Conservation (phyloP, 768 basidiomycete genomes). For the Hygrophoropsis aurantiaca region DNA sequence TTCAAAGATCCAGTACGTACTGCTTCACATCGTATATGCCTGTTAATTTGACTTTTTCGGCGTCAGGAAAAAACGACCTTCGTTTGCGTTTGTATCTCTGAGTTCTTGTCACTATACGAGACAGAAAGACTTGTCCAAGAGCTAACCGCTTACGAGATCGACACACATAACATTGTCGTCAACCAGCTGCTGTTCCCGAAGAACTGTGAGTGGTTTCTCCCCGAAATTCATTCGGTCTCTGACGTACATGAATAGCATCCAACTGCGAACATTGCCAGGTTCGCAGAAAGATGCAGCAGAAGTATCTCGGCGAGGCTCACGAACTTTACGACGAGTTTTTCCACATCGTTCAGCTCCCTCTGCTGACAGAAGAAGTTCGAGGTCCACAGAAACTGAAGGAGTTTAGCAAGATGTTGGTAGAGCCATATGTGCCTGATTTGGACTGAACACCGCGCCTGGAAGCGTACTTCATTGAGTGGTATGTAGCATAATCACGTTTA, state of each 20-base stretch:
- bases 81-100: slow-evolving; percentile 97
- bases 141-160: slow-evolving; percentile 90
- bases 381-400: slow-evolving; percentile 91
- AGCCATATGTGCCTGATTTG: slow-evolving; percentile 63
- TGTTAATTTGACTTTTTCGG: not conserved
- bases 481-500: not conserved
- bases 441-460: not conserved
- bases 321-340: slow-evolving; percentile 98
- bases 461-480: not conserved
- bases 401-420: slow-evolving; percentile 90
- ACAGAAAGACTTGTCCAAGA: slow-evolving; percentile 98
- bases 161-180: slow-evolving; percentile 98
- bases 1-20: slow-evolving; percentile 93
- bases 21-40: not conserved
- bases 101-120: slow-evolving; percentile 97
- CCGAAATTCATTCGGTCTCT: not conserved
- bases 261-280: slow-evolving; percentile 96
- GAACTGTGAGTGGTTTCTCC: slow-evolving; percentile 54
- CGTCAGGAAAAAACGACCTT: slow-evolving; percentile 95
- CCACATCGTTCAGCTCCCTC: slow-evolving; percentile 91
- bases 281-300: slow-evolving; percentile 97
- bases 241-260: slow-evolving; percentile 50
- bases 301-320: slow-evolving; percentile 94
- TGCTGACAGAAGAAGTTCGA: slow-evolving; percentile 95
- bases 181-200: slow-evolving; percentile 97